Base-by-base conservation (phyloP, 371 early-diverging fungal genomes). In the Caulochytrium protostelioides region DNA sequence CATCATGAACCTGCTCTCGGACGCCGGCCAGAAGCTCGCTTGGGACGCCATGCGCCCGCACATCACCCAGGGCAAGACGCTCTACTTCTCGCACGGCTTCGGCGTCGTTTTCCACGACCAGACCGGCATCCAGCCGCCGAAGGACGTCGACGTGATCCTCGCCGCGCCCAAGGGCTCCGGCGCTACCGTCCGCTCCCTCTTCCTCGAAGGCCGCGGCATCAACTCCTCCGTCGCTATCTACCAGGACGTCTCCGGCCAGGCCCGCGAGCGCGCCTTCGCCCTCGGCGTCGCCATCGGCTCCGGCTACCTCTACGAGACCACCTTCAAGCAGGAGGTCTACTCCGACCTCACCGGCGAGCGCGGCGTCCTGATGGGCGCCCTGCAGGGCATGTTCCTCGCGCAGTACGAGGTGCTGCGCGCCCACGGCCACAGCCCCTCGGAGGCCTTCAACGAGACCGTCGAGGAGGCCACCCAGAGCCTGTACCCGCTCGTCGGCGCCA, bases 371-470 rank as follows among this genome's bases (percentile, higher is more conserved):
- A 90, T 92, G 94, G 94, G 94, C 54, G 91, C 84, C 53, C 90
- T 92, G 49, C 81, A 87, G 57, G 94, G 94, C 47, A 61, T 83
- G 38, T 92, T 92, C 76, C 70, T 74, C 37, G 94, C 94, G 32
- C 94, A 92, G 57, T 92, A 89, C 62, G 90, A 92, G 42, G 87
- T 90, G 25, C 69, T 92, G 44, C 76, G 91, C 46, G 79, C 83
- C 47, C 74, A 78, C 41, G 92, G 58, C 39, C 94, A 92, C 74
- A 67, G 80, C 24, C 94, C 94, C 36, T 87, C 87, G 21, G 94
- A 92, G 65, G 94, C 94, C 10, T 92, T 87, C 72, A 92, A 92
- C 65, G 94, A 92, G 62, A 92, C 94, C 44, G 94, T 92, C 46
- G 94, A 92, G 67, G 94, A 92, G 61, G 94, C 90, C 36, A 92